Evolutionary conservation across 768 basidiomycete species (phyloP).

Genomic region (Panus rudis): DNA sequence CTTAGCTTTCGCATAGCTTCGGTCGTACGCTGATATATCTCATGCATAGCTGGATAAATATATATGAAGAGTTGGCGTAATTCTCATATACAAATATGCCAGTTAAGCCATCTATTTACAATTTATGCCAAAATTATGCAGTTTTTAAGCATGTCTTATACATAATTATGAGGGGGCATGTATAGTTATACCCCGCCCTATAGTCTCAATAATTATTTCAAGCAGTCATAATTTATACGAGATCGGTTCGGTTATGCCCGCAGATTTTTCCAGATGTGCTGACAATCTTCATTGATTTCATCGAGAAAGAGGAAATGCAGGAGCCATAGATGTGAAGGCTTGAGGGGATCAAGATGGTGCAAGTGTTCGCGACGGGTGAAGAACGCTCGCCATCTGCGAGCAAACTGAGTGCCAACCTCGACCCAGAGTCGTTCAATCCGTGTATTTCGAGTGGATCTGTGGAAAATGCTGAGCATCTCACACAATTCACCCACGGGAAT

Average conservation of each 20-base stretch:
- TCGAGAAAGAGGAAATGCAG: conserved; percentile 35
- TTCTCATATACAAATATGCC: too few species aligned
- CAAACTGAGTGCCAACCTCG: conserved; percentile 35
- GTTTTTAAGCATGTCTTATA: too few species aligned
- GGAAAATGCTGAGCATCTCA: not conserved
- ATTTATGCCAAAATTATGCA: too few species aligned
- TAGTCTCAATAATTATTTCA: too few species aligned
- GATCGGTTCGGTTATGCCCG: conserved; percentile 34
- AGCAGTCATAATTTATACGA: too few species aligned
- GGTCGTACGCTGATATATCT: too few species aligned
- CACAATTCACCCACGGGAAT: not conserved
- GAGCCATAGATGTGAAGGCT: conserved; percentile 36
- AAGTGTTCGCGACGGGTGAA: conserved; percentile 29
- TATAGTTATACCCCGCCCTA: too few species aligned
- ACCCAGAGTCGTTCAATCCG: conserved; percentile 40
- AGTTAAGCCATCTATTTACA: too few species aligned
- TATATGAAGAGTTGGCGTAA: too few species aligned
- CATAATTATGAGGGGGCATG: too few species aligned
- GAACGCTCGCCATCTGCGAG: conserved; percentile 33
- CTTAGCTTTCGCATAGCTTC: too few species aligned
- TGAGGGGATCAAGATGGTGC: conserved; percentile 26
- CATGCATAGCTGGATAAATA: too few species aligned
- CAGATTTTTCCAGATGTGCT: conserved; percentile 28
- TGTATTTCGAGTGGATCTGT: conserved; percentile 33
- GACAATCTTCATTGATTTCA: conserved; percentile 30